Evolutionary conservation across 305 asterid species (phyloP), one percentile per base, ranked within the genome.

Genomic region (Fraxinus platypoda): DNA sequence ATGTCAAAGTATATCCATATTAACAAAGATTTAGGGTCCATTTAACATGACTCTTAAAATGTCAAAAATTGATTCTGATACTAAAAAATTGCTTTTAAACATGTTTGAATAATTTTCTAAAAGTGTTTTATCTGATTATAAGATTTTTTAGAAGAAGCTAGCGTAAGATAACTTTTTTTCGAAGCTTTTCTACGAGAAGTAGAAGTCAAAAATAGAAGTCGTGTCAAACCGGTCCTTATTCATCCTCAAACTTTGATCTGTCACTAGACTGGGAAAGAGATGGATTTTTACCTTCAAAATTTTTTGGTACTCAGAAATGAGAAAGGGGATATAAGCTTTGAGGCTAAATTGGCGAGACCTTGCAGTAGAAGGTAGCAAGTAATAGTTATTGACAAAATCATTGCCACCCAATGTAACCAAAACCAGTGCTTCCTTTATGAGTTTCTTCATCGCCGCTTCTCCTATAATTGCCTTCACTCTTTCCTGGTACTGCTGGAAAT

Each of bases 311-410:
- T 93, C 92, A 2, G 93, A 83, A 38, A 93, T 85, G 83, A 93
- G 86, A 34, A 13, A 90, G 3, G 92, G 89, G 38, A 93, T 91
- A 76, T 86, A 93, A 31, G 87, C 86, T 8, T 87, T 88, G 37
- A 91, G 81, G 49, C 88, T 35, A 59, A 81, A 93, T 33, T 93
- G 92, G 8, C 79, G 91, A 49, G 95, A 89, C 81, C 95, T 89
- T 3, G 79, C n/a, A 0, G 95, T 91, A 46, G 35, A 84, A n/a
- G 97, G 94, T 30, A 90, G 77, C 85, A 93, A 89, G 80, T 85
- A 93, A 4, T 93, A 93, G 37, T 91, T 93, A 77, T 93, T 90
- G 11, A 91, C 97, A 79, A 93, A 93, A 82, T 93, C 97, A 66
- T 91, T 93, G 49, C 97, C 94, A 2, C 97, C 95, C 25, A 93